Conservation (phyloP, 169 alveolate species). For the Plasmodium sp. region DNA sequence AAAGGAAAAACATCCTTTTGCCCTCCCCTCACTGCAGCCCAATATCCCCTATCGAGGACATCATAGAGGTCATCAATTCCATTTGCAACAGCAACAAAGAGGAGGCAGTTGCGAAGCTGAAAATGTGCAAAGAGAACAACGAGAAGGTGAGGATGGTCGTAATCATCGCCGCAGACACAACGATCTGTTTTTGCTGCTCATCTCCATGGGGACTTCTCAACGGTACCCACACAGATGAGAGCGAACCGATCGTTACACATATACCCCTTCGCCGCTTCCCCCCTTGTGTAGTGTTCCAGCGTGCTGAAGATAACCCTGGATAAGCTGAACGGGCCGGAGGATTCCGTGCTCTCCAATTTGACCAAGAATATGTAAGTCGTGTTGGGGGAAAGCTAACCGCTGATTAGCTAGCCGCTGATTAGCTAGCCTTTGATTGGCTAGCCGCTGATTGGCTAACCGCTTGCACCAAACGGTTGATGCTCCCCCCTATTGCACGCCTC, state of each 20-base stretch:
- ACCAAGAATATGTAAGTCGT: slow-evolving; percentile 26
- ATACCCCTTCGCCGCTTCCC: not conserved
- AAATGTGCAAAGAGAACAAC: slow-evolving; percentile 23
- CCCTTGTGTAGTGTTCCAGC: not conserved
- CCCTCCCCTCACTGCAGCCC: slow-evolving; percentile 27
- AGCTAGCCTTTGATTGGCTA: too few relatives aligned
- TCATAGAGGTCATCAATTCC: slow-evolving; percentile 27
- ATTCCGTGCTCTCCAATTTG: slow-evolving; percentile 16
- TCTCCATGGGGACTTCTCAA: not conserved
- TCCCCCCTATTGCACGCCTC: not conserved
- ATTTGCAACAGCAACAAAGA: slow-evolving; percentile 11
- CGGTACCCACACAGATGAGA: not conserved
- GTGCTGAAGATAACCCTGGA: slow-evolving; percentile 2
- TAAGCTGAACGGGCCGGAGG: slow-evolving; percentile 12
- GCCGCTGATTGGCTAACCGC: not conserved
- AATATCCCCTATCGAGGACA: slow-evolving; percentile 19
- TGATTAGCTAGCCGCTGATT: not conserved
- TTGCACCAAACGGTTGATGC: not conserved
- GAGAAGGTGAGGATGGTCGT: not conserved
- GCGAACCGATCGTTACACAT: not conserved
- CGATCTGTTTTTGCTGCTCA: not conserved
- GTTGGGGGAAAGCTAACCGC: not conserved
- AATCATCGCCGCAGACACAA: not conserved
- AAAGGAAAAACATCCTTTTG: not conserved
- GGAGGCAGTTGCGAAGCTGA: slow-evolving; percentile 21